A percentile compares a stretch with the other conserved stretches of the same genome.
phyloP scores from a whole-genome alignment of 108 stramenopile genomes.

The Skeletonema menzelii region DNA sequence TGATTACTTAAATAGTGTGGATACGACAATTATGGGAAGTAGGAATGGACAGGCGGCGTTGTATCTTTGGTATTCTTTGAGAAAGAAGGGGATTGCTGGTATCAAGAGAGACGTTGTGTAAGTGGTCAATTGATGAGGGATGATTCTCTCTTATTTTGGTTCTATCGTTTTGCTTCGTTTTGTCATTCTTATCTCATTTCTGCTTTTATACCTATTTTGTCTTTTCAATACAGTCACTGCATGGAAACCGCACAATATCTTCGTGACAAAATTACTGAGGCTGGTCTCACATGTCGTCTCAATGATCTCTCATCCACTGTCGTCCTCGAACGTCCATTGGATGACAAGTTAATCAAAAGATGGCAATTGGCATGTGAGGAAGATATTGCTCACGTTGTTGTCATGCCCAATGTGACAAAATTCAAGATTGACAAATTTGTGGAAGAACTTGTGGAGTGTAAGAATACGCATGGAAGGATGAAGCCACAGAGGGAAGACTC shows the following conservation, averaged over 20 bases:
- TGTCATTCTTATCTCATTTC: background rate
- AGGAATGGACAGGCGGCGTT: conserved; percentile 82
- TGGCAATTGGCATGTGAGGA: conserved; percentile 91
- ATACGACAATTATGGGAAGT: conserved; percentile 85
- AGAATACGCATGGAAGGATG: conserved; percentile 54
- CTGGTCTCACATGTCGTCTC: conserved; percentile 74
- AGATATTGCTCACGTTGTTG: conserved; percentile 90
- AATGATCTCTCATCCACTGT: conserved; percentile 84
- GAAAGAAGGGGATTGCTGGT: conserved; percentile 87
- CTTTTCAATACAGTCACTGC: conserved; percentile 61
- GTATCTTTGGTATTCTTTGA: conserved; percentile 88
- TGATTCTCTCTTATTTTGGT: background rate
- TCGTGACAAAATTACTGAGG: conserved; percentile 62
- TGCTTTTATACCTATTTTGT: background rate
- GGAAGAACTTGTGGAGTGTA: conserved; percentile 65
- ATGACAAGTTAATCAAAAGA: conserved; percentile 75
- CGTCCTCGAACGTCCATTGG: conserved; percentile 81
- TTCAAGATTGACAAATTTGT: conserved; percentile 86
- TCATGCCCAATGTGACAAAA: conserved; percentile 88
- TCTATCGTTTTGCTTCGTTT: background rate
- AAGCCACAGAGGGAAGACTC: conserved; percentile 48
- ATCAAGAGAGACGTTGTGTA: conserved; percentile 84
- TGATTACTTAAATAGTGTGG: conserved; percentile 84
- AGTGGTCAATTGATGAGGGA: conserved; percentile 21
- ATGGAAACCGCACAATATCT: conserved; percentile 87